Base-by-base conservation (phyloP, 208 protist genomes). In the Wallacemonas sp. region DNA sequence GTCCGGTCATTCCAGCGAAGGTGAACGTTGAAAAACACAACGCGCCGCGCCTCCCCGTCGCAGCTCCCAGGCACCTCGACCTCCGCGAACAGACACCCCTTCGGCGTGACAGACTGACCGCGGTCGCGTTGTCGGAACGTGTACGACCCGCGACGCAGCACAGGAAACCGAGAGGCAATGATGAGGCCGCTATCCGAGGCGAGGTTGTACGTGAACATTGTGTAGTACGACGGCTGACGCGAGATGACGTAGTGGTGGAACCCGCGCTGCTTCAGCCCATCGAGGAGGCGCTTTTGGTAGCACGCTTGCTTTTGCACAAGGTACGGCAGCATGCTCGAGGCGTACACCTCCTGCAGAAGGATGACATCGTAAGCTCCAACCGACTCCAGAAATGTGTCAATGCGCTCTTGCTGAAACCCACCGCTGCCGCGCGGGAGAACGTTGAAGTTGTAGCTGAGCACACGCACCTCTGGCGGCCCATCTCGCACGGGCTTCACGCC, bases 371-470 rank as follows among this genome's bases (percentile, higher is more conserved):
- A 95, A 24, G 76, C 41, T 60, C 89, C 85, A 1, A 92, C 75
- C 29, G 44, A 67, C 16, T 61, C 46, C 14, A 96, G 65, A 69
- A 96, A 94, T 24, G 85, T 76, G 14, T 85, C 74, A 32, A 94
- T 86, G 23, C 91, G 86, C 58, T 96, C 91, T 26, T 84, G 69
- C 70, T 96, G 88, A 71, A 84, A 96, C 2, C 88, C 88, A 26
- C 87, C 81, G 48, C 82, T 82, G 1, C 88, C 86, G 2, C 79
- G 70, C 9, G 91, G 91, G 33, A 94, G 81, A n/a, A 94, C 83
- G 66, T 94, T 94, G 61, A 96, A 90, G 68, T 96, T 96, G 68
- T 93, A 96, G 67, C 85, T 95, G 47, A 96, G 74, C 33, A 93
- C 85, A 17, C 91, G 91, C 19, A 78, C 78, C 63, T 67, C 21